These are phyloP conservation scores for Trichoderma polysporum DNA, from an alignment of 2,329 filamentous ascomycete species.

Conservation along the genomic window DNA sequence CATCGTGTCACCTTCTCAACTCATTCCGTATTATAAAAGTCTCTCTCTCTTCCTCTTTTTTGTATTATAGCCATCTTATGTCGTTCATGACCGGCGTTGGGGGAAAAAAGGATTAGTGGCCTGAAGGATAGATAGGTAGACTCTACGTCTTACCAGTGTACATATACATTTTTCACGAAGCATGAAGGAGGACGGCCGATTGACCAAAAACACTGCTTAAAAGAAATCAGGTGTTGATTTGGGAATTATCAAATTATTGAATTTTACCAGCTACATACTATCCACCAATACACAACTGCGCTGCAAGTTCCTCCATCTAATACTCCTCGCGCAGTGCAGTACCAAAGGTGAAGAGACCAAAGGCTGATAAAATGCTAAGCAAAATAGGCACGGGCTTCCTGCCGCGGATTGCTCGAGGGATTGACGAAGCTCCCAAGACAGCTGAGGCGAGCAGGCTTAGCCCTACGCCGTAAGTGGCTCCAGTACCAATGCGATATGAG, in stretches of 20 bases:
- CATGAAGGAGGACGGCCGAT: neutral
- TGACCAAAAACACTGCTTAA: neutral
- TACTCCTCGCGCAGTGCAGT: conserved; percentile 55
- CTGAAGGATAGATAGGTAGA: conserved; percentile 14
- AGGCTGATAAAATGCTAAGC: conserved; percentile 74
- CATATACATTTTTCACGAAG: conserved; percentile 4
- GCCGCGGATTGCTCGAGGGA: conserved; percentile 81
- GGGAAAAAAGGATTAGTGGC: neutral
- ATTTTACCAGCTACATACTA: neutral
- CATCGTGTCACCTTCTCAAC: neutral
- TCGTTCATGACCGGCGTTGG: conserved; percentile 23
- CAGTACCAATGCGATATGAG: conserved; percentile 74
- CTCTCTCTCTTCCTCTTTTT: neutral
- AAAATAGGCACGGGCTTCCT: conserved; percentile 81
- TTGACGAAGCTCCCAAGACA: conserved; percentile 78
- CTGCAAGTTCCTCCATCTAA: neutral
- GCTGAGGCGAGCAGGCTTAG: conserved; percentile 83
- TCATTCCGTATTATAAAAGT: neutral
- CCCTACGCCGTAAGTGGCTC: conserved; percentile 80
- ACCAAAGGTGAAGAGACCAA: conserved; percentile 79
- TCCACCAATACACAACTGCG: neutral
- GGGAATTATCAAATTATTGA: neutral
- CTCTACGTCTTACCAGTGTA: neutral
- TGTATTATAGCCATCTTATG: conserved; percentile 20
- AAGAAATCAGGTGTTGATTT: neutral